A percentile compares a stretch with the other conserved stretches of the same genome.
Evolutionary conservation across 352 stramenopile species (phyloP).

Genomic region (Pythium rishiriense): DNA sequence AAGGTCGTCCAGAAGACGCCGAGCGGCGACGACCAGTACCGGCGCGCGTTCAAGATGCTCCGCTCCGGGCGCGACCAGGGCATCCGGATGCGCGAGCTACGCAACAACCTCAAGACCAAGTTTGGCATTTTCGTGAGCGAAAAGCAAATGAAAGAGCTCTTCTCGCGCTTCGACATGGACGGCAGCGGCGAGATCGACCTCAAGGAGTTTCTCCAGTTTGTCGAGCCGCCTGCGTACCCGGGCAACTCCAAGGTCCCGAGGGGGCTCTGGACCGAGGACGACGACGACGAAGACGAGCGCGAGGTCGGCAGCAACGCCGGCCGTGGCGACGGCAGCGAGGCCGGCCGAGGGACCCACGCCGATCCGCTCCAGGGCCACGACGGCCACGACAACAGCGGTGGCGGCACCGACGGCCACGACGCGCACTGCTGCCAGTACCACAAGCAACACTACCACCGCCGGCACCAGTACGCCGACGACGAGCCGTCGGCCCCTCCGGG

Average conservation of each 20-base stretch:
- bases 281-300: slow-evolving; percentile 7
- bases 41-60: slow-evolving; percentile 81
- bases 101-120: slow-evolving; percentile 76
- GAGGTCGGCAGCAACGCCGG: background rate
- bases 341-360: too few species aligned
- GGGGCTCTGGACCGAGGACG: slow-evolving; percentile 60
- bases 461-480: background rate
- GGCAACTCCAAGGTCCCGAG: slow-evolving; percentile 51
- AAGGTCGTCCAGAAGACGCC: slow-evolving; percentile 82
- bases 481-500: background rate
- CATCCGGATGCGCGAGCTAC: slow-evolving; percentile 68
- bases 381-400: background rate
- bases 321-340: slow-evolving; percentile 19
- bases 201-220: slow-evolving; percentile 73
- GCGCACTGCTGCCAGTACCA: slow-evolving; percentile 10
- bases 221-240: slow-evolving; percentile 64
- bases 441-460: slow-evolving; percentile 9
- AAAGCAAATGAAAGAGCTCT: slow-evolving; percentile 67
- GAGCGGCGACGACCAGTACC: slow-evolving; percentile 75
- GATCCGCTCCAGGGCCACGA: slow-evolving; percentile 6
- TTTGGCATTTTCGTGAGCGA: slow-evolving; percentile 81
- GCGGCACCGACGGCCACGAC: background rate
- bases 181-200: slow-evolving; percentile 74
- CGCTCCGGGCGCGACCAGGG: slow-evolving; percentile 61
- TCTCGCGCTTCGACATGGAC: slow-evolving; percentile 61